Evolutionary conservation across 306 rosid genomes (phyloP), one percentile per base, ranked within the genome.

Genomic region (Trifolium fragiferum): DNA sequence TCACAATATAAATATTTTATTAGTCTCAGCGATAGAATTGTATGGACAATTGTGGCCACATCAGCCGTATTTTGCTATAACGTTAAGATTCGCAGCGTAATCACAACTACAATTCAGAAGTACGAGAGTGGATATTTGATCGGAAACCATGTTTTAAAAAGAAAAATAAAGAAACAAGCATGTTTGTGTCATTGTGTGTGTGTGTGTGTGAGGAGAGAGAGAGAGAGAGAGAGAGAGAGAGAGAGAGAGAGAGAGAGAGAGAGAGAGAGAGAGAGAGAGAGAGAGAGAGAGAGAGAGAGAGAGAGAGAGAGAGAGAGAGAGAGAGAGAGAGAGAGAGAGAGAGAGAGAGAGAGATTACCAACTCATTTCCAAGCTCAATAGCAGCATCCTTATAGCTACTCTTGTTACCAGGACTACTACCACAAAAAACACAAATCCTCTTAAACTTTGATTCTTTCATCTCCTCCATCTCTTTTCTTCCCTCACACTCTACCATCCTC

Each of bases 381-480:
- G 98, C 97, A 82, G 98, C 96, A 27, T 93, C 98, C 44, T 84
- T 87, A 68, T 93, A 93, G 66, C 79, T 89, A 59, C 63, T 86
- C 73, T 93, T 93, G 68, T 93, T 93, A 32, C 98, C 97, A 0
- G 89, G 88, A 80, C 97, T 91, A 35, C 98, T 93, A 2, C 97
- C 98, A 83, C 98, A 93, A 80, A 93, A 93, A 10, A 93, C 98
- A 86, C 98, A 91, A 77, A 93, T 84, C 84, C 89, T 89, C 80
- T 89, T 89, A 89, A 93, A 93, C 66, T 81, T 91, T 10, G 98
- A 85, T 78, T 38, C 70, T 61, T 81, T 86, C 67, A 77, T 78
- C 73, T 51, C 81, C 81, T 88, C 88, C 83, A 80, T 86, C 41
- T 60, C 65, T 58, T 30, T 57, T 65, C 18, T 23, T 35, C 7